These are phyloP conservation scores for Leccinellum rugosiceps DNA, from an alignment of 768 basidiomycete species.

Conservation along the genomic window DNA sequence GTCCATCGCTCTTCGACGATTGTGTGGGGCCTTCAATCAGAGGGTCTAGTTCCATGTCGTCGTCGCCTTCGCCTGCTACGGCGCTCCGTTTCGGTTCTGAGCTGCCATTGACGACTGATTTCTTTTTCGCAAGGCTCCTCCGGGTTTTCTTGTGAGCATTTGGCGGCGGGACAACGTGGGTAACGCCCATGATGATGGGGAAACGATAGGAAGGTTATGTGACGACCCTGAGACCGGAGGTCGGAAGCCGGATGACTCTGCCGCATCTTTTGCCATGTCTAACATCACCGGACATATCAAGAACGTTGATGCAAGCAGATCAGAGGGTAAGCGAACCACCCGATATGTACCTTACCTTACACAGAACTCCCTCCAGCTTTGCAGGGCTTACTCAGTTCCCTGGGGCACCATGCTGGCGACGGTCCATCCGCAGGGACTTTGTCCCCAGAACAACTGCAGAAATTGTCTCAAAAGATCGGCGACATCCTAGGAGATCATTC, in stretches of 20 bases:
- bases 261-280: slow-evolving; percentile 16
- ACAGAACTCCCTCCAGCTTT: slow-evolving; percentile 30
- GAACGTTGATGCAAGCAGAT: slow-evolving; percentile 31
- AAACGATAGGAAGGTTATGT: too few species aligned
- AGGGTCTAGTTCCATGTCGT: slow-evolving; percentile 25
- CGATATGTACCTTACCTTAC: slow-evolving; percentile 4
- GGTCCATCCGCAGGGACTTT: slow-evolving; percentile 25
- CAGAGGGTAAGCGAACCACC: slow-evolving; percentile 35
- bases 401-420: slow-evolving; percentile 26
- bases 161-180: slow-evolving; percentile 32
- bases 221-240: slow-evolving; percentile 20
- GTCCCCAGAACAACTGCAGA: slow-evolving; percentile 47
- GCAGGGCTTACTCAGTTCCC: slow-evolving; percentile 38
- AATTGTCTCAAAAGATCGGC: slow-evolving; percentile 56
- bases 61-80: slow-evolving; percentile 27
- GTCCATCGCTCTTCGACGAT: slow-evolving; percentile 9
- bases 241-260: slow-evolving; percentile 3
- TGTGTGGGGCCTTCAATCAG: slow-evolving; percentile 4
- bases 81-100: slow-evolving; percentile 4
- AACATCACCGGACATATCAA: slow-evolving; percentile 13
- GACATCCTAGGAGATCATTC: slow-evolving; percentile 49
- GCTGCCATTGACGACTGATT: slow-evolving; percentile 5
- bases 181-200: slow-evolving; percentile 41
- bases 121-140: slow-evolving; percentile 43
- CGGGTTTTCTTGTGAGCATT: slow-evolving; percentile 42